phyloP scores from a whole-genome alignment of 345 rosid genomes.

The Acer campestre region DNA sequence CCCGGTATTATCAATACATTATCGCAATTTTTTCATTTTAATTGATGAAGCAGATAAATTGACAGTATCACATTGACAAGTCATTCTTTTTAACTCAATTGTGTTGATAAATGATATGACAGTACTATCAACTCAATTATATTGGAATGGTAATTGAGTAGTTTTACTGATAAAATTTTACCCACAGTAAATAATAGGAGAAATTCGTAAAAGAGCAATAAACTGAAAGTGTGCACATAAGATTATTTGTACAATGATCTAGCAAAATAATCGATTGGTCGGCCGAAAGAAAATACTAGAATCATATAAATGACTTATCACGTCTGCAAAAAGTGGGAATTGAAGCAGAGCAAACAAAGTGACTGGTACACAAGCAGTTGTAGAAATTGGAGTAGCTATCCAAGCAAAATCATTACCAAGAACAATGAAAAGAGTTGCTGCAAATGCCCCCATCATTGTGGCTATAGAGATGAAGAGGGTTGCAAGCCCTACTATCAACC shows the following conservation, averaged over 20 bases:
- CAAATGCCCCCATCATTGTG: constrained; percentile 45
- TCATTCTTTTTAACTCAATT: no score
- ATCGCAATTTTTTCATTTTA: no score
- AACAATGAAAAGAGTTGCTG: constrained; percentile 30
- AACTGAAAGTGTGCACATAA: not conserved
- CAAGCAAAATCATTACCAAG: constrained; percentile 26
- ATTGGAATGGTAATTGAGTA: no score
- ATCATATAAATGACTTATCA: constrained; percentile 18
- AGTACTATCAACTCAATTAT: no score
- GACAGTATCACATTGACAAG: no score
- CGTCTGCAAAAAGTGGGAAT: constrained; percentile 35
- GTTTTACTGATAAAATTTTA: no score
- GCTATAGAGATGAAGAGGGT: constrained; percentile 40
- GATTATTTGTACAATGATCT: not conserved
- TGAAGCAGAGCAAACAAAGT: constrained; percentile 31
- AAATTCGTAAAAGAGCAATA: no score
- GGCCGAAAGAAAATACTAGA: constrained; percentile 13
- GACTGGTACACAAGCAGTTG: constrained; percentile 22
- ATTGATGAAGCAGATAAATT: no score
- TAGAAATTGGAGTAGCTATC: constrained; percentile 15
- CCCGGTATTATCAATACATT: no score
- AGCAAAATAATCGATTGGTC: not conserved
- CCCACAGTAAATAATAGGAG: no score
- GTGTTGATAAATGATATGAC: no score
- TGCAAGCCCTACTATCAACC: constrained; percentile 34